Evolutionary conservation across 1,284 basidiomycete genomes (phyloP), one percentile per base, ranked within the genome.

Genomic region (Malassezia equina): DNA sequence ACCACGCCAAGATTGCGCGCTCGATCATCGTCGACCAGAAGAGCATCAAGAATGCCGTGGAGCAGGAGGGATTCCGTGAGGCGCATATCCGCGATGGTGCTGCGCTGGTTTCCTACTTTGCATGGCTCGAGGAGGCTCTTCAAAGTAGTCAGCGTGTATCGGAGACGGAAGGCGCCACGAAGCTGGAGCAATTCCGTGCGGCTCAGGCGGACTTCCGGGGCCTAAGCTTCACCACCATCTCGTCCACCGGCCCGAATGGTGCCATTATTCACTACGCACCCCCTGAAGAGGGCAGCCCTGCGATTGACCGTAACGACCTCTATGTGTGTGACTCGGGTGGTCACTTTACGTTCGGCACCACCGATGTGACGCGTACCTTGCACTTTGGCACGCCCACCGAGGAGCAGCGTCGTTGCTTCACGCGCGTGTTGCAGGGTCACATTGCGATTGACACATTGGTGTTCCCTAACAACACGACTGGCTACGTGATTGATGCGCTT

Each of bases 261-360:
- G 90, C 90, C 13, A 86, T 98, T 66, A 95, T 98, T 55, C 93
- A 98, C 74, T 98, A 98, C 75, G 78, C 80, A 1, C 90, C 93
- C 2, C 82, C 86, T 48, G 81, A 83, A n/a, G 75, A 79, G 5
- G 81, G 83, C 58, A 88, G 85, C 64, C 84, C 86, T 0, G 78
- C 82, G 17, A 85, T 98, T 60, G 68, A 71, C 28, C 58, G 61
- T 15, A 48, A 61, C 36, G 53, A 69, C 53, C 60, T 94, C 47
- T 96, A 98, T 75, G 80, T 96, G 3, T 96, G 91, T 67, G 93
- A 98, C 75, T 90, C 88, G 21, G 93, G 93, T 66, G 77, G 81
- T 1, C 91, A 96, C 77, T 95, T 85, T 75, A 76, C 83, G 27
- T 90, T 95, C 67, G 91, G 91, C 11, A 98, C 93, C 0, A 98